Percentiles rank a stretch among this genome's conserved stretches.
These are phyloP conservation scores for Eucalyptus cloeziana DNA, from an alignment of 345 rosid genomes.

Conservation along the genomic window DNA sequence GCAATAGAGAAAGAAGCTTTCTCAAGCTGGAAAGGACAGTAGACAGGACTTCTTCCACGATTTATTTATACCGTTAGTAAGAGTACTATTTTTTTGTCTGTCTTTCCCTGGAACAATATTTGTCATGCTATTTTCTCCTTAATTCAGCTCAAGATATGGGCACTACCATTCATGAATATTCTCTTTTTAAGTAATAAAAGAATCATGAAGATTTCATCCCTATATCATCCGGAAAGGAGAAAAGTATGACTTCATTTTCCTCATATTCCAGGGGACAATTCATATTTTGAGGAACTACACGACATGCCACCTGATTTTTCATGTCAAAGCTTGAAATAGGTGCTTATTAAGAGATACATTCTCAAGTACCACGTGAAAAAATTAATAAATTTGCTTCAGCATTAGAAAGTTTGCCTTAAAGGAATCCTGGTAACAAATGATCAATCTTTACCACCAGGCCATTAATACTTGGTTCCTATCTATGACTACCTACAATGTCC, in stretches of 20 bases:
- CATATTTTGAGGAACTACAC: neutral
- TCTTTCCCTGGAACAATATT: neutral
- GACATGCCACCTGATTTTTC: neutral
- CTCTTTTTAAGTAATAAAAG: neutral
- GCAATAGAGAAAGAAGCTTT: neutral
- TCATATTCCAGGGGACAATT: neutral
- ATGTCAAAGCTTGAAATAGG: neutral
- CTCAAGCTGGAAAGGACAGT: neutral
- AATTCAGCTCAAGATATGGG: neutral
- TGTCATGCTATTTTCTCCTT: neutral
- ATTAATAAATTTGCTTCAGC: neutral
- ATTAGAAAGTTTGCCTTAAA: neutral
- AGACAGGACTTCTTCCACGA: neutral
- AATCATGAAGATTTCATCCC: neutral
- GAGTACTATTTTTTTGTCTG: too few relatives aligned
- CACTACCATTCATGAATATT: too few relatives aligned
- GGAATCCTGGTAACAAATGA: neutral
- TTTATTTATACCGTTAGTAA: too few relatives aligned
- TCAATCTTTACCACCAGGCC: neutral
- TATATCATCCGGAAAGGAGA: neutral
- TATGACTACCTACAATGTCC: neutral
- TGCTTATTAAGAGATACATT: neutral
- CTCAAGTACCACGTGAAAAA: neutral
- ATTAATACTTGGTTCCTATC: neutral
- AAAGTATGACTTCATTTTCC: neutral